Conservation (phyloP, 768 basidiomycete genomes). For the Rubroboletus satanas region DNA sequence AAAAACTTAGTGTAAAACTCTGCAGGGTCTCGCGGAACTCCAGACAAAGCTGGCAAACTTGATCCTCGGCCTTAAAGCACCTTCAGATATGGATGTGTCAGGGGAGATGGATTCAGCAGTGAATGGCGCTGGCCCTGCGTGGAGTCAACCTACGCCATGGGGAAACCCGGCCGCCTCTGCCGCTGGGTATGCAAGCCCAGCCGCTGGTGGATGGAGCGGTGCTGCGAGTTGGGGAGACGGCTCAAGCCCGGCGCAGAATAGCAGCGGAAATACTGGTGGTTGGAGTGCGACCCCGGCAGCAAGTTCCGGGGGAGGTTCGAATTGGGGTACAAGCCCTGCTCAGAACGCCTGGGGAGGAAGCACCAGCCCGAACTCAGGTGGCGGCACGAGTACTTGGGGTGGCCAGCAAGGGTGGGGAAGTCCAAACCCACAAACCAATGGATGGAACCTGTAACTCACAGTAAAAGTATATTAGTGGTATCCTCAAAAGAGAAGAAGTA, state of each 20-base stretch:
- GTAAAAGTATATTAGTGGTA: not conserved
- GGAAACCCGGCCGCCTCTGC: slow-evolving; percentile 30
- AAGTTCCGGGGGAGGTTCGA: slow-evolving; percentile 23
- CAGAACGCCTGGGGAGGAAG: slow-evolving; percentile 38
- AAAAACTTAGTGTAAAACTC: not conserved
- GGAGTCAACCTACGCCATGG: slow-evolving; percentile 25
- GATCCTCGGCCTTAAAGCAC: slow-evolving; percentile 67
- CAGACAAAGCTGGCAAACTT: slow-evolving; percentile 79
- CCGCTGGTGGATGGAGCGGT: slow-evolving; percentile 30
- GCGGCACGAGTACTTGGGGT: slow-evolving; percentile 25
- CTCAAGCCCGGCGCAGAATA: slow-evolving; percentile 26
- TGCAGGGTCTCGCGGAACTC: slow-evolving; percentile 70
- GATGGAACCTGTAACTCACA: slow-evolving; percentile 43
- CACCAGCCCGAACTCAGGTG: slow-evolving; percentile 30
- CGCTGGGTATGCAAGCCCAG: slow-evolving; percentile 30
- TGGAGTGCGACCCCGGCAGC: slow-evolving; percentile 27
- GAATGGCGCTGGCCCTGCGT: slow-evolving; percentile 22
- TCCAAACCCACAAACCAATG: slow-evolving; percentile 46
- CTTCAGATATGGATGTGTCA: slow-evolving; percentile 53
- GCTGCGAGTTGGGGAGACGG: slow-evolving; percentile 23
- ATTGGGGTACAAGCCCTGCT: slow-evolving; percentile 32
- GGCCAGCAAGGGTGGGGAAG: slow-evolving; percentile 47
- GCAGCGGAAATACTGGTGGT: slow-evolving; percentile 14
- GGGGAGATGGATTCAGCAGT: slow-evolving; percentile 34
- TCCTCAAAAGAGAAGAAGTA: not conserved